Conservation (phyloP, 2,329 filamentous ascomycete genomes). For the Monosporascus cannonballus region DNA sequence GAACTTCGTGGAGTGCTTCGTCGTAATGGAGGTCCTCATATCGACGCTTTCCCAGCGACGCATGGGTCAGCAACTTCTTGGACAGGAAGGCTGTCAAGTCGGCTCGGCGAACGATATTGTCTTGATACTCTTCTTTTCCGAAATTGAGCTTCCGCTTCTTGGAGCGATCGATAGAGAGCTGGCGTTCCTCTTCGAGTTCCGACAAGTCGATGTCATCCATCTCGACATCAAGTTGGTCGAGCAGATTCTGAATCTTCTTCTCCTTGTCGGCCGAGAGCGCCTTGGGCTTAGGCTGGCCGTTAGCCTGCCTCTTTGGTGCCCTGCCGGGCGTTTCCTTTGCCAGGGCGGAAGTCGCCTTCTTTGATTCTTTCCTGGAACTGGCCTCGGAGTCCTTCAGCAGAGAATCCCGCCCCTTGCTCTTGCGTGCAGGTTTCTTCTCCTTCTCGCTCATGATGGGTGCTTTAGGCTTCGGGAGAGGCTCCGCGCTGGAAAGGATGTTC, state of each 20-base stretch:
- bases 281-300: conserved; percentile 49
- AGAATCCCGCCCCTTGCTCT: conserved; percentile 45
- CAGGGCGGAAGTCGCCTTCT: conserved; percentile 44
- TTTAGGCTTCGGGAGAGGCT: conserved; percentile 53
- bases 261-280: conserved; percentile 52
- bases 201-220: conserved; percentile 34
- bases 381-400: conserved; percentile 43
- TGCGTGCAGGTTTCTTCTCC: conserved; percentile 31
- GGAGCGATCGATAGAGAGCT: conserved; percentile 47
- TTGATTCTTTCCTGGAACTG: conserved; percentile 38
- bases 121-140: conserved; percentile 54
- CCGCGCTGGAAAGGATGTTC: conserved; percentile 80
- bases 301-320: conserved; percentile 53
- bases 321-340: conserved; percentile 40
- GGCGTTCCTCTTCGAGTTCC: conserved; percentile 38
- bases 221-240: conserved; percentile 40
- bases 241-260: conserved; percentile 61
- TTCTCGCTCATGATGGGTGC: conserved; percentile 31
- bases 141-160: conserved; percentile 66
- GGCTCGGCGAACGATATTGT: conserved; percentile 55
- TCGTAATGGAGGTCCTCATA: conserved; percentile 74
- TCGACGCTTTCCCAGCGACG: conserved; percentile 64
- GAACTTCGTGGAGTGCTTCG: conserved; percentile 77
- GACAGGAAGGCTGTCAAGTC: conserved; percentile 55
- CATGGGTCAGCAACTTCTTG: conserved; percentile 61